These are phyloP conservation scores for Starmera amethionina DNA, from an alignment of 805 yeast species.

Conservation along the genomic window DNA sequence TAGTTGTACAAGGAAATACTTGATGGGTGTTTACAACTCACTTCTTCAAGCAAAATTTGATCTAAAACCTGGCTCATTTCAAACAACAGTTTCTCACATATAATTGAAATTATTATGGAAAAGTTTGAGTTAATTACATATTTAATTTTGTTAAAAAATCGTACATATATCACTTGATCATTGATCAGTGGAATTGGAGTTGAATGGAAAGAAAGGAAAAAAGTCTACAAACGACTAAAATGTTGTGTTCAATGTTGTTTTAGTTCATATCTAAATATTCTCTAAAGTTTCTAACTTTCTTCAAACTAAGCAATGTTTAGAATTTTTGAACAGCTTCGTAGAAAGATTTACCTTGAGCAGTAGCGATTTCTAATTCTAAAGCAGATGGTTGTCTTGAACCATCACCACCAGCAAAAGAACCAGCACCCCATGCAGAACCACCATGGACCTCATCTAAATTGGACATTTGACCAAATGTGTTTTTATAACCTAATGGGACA, in stretches of 20 bases:
- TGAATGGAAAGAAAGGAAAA: too few relatives aligned
- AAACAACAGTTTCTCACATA: background rate
- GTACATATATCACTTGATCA: too few relatives aligned
- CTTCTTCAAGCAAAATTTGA: slow-evolving; percentile 69
- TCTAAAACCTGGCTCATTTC: slow-evolving; percentile 33
- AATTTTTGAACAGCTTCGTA: slow-evolving; percentile 30
- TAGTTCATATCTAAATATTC: too few relatives aligned
- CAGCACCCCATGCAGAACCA: slow-evolving; percentile 77
- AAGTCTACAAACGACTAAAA: too few relatives aligned
- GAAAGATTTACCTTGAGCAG: slow-evolving; percentile 54
- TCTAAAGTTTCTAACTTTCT: too few relatives aligned
- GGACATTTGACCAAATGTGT: slow-evolving; percentile 40
- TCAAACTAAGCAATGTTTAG: too few relatives aligned
- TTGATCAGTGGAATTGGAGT: too few relatives aligned
- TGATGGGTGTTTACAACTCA: slow-evolving; percentile 15
- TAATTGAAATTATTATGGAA: too few relatives aligned
- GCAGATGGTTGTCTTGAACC: slow-evolving; percentile 56
- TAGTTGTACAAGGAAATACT: background rate
- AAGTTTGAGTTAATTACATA: too few relatives aligned
- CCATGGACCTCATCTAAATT: slow-evolving; percentile 59
- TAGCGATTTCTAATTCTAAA: slow-evolving; percentile 51
- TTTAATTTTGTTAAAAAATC: too few relatives aligned
- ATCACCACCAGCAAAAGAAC: slow-evolving; percentile 58
- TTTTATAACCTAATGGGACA: slow-evolving; percentile 62
- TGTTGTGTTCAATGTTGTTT: too few relatives aligned